Base-by-base conservation (phyloP, 306 rosid species). In the Prosopis cineraria region DNA sequence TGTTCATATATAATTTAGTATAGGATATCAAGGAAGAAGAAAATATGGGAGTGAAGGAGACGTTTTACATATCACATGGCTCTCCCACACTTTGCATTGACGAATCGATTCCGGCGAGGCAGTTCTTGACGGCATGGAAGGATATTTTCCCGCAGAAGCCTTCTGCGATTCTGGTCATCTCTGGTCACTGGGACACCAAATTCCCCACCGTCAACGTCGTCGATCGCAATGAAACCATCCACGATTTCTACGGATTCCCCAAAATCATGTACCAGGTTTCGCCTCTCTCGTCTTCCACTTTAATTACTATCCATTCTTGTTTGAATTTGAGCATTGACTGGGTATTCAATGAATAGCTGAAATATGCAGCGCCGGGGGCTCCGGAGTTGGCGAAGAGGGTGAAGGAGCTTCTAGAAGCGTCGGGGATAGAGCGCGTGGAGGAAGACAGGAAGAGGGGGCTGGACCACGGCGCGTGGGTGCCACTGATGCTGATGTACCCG, bases 211-310 rank as follows among this genome's bases (percentile, higher is more conserved):
- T 85, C 82, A 88, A 82, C 77, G 68, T 68, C 39, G 80, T 86
- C 39, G 85, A 82, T 45, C 64, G 6, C 3, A 75, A 85, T 41
- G 78, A 83, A 0, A 90, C 88, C 90, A 90, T 90, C 76, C 34
- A 92, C 40, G 97, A 92, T 59, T 92, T 90, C 83, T 90, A 85
- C 60, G 83, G 84, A 75, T 92, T 92, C 81, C 91, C 95, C 55
- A 30, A 73, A 16, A 9, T 73, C 71, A 90, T 90, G 93, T 92
- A 90, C 82, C 37, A 88, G 92, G 90, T 89, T 20, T 4, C 72
- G 22, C 50, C 5, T 40, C 44, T 7, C 2, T 10, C 7, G 16
- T 43, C 48, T 43, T 43, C 14, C 48, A 10, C 7, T 39, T 39
- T 5, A 7, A n/a, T n/a, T n/a, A n/a, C 43, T 34, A 34, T 37